Evolutionary conservation across 202 grass and related monocot species (phyloP), one percentile per base, ranked within the genome.

Genomic region (Musa balbisiana): DNA sequence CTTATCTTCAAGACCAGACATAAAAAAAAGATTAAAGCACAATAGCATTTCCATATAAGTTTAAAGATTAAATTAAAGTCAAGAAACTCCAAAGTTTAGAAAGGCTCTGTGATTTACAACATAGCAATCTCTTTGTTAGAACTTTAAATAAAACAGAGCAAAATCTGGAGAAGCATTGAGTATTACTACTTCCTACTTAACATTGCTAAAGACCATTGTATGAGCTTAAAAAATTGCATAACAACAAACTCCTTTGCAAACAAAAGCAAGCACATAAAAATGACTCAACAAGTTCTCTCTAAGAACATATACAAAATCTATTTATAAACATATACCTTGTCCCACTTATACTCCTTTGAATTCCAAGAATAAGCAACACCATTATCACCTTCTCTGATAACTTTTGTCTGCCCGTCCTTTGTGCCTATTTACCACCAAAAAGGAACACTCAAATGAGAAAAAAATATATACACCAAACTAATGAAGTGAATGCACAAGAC

Each of bases 341-440:
- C 95, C 95, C 95, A 98, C 75, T 92, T 85, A 75, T 85, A 74
- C 73, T 98, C 84, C 80, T 65, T 80, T 66, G 80, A 86, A 77
- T 94, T 98, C 95, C 95, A 98, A 25, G 91, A 94, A 82, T 98
- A 98, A 33, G 89, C 95, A 54, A 98, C 91, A 64, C 95, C 95
- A 65, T 98, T 94, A 64, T 94, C 91, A 3, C 91, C 95, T 90
- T 98, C 91, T 88, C 95, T 83, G 71, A 98, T 78, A 80, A 99
- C 83, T 64, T 94, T 77, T 27, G 91, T 99, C 67, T 94, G 95
- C 16, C 95, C 91, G 74, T 94, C 81, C 0, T 80, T 90, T 50
- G 84, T 90, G 49, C 95, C 95, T 98, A 64, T 80, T 79, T 76
- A 79, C 53, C 51, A 69, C 50, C 74, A 76, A 77, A 82, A 49